These are phyloP conservation scores for Saturnispora bothae DNA, from an alignment of 805 yeast genomes.

Conservation along the genomic window DNA sequence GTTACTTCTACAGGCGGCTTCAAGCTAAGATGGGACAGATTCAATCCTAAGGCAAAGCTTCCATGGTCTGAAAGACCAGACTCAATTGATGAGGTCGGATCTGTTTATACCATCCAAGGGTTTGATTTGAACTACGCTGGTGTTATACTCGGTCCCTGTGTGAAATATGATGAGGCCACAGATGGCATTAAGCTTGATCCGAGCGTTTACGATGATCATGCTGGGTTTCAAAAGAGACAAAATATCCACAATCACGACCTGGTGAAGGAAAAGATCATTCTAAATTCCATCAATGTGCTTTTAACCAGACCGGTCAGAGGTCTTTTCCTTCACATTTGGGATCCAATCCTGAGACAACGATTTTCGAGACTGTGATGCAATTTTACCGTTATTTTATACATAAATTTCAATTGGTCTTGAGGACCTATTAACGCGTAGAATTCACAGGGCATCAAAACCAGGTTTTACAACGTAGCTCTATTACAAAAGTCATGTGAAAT, in stretches of 20 bases:
- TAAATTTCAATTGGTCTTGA: no score
- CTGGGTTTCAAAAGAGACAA: slow-evolving; percentile 34
- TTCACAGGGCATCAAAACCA: no score
- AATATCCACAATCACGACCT: slow-evolving; percentile 28
- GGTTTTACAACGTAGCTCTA: no score
- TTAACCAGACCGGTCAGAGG: slow-evolving; percentile 37
- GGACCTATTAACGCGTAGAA: no score
- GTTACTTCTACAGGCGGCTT: slow-evolving; percentile 34
- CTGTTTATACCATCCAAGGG: slow-evolving; percentile 39
- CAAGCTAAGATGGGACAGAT: slow-evolving; percentile 37
- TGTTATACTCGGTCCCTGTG: slow-evolving; percentile 34
- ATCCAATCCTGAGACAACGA: slow-evolving; percentile 28
- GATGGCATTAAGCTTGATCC: slow-evolving; percentile 28
- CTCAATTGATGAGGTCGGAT: slow-evolving; percentile 38
- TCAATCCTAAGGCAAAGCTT: slow-evolving; percentile 28
- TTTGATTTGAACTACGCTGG: slow-evolving; percentile 39
- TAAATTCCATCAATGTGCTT: slow-evolving; percentile 36
- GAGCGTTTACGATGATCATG: slow-evolving; percentile 34
- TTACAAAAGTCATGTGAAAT: no score
- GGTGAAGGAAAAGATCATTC: slow-evolving; percentile 31
- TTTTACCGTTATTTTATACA: no score
- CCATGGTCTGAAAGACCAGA: slow-evolving; percentile 40
- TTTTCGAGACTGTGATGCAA: slow-evolving; percentile 12
- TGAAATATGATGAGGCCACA: slow-evolving; percentile 28
- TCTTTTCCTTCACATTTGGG: slow-evolving; percentile 33